A percentile compares a stretch with the other conserved stretches of the same genome.
These are phyloP conservation scores for Vitis hybrid DNA, from an alignment of 177 flowering plant genomes.

Conservation along the genomic window DNA sequence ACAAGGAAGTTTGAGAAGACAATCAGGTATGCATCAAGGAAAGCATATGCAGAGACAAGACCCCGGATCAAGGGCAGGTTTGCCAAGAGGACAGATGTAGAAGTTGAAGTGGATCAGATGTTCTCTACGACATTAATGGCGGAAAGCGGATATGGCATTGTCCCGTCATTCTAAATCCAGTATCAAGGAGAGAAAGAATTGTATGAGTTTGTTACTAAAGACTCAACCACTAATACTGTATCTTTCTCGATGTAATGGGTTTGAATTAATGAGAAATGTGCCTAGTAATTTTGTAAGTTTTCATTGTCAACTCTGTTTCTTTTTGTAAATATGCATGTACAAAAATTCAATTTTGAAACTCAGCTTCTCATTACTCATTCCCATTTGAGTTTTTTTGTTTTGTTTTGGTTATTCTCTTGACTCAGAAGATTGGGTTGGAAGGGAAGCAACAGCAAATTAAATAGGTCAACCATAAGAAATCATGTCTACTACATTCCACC, in stretches of 20 bases:
- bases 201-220: constrained; percentile 6
- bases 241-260: constrained; percentile 14
- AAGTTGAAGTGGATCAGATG: constrained; percentile 61
- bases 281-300: constrained; percentile 1
- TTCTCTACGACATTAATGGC: constrained; percentile 47
- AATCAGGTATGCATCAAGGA: constrained; percentile 86
- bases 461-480: too few species aligned
- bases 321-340: constrained; percentile 10
- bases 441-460: too few species aligned
- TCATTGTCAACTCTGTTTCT: not conserved
- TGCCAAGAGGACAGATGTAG: constrained; percentile 61
- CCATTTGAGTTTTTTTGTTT: not conserved
- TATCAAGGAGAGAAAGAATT: not conserved
- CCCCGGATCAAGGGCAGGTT: constrained; percentile 85
- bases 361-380: not conserved
- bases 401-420: too few species aligned
- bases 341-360: not conserved
- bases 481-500: too few species aligned
- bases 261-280: constrained; percentile 11
- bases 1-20: constrained; percentile 80
- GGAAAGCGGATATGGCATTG: constrained; percentile 56
- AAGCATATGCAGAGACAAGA: constrained; percentile 86
- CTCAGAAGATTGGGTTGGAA: not conserved
- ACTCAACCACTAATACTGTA: constrained; percentile 9
- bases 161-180: constrained; percentile 53